Evolutionary conservation across 129 eudicot species (phyloP).

Genomic region (Kitagawia praeruptora): DNA sequence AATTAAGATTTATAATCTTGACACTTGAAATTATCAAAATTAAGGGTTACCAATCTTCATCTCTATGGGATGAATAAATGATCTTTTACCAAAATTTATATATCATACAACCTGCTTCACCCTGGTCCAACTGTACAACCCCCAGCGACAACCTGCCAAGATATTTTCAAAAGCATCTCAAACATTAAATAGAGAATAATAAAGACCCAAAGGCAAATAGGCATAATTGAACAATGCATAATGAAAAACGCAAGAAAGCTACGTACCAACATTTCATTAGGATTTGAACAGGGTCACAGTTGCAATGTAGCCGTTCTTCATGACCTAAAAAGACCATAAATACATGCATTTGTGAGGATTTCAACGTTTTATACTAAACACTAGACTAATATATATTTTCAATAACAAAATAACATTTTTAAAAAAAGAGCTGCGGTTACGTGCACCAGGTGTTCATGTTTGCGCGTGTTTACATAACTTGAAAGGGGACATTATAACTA

Average conservation of each 20-base stretch:
- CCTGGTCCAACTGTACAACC: neutral
- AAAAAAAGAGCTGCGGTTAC: neutral
- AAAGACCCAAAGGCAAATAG: neutral
- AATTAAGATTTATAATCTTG: too few species aligned
- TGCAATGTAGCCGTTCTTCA: conserved; percentile 93
- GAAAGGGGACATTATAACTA: neutral
- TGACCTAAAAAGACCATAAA: conserved; percentile 44
- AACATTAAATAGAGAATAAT: neutral
- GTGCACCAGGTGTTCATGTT: neutral
- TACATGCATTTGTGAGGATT: conserved; percentile 6
- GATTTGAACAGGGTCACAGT: conserved; percentile 90
- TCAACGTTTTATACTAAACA: neutral
- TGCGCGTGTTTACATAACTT: neutral
- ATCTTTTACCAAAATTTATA: too few species aligned
- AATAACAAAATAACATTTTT: too few species aligned
- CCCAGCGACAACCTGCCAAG: neutral
- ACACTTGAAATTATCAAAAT: too few species aligned
- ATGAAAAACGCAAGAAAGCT: neutral
- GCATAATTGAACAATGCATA: neutral
- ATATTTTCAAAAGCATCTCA: neutral
- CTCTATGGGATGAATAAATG: too few species aligned
- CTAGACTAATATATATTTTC: neutral
- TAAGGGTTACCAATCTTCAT: too few species aligned
- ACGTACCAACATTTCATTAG: conserved; percentile 26
- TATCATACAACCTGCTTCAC: neutral